A percentile compares a stretch with the other conserved stretches of the same genome.
These are phyloP conservation scores for Erythrobasidium yunnanense DNA, from an alignment of 768 basidiomycete genomes.

Conservation along the genomic window DNA sequence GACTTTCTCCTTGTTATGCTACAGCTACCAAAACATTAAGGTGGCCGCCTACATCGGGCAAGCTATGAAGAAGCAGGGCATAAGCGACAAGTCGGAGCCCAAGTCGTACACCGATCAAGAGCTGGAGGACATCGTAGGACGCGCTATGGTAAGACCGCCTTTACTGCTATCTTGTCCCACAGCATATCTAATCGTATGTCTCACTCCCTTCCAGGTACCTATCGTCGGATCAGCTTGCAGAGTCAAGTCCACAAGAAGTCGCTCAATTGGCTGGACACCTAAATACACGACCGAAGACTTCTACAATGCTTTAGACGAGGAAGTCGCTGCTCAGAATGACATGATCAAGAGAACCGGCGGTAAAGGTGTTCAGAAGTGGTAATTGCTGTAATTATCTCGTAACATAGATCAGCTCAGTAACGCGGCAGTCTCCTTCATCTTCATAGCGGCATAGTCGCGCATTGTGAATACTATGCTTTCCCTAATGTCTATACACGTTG, in stretches of 20 bases:
- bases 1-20: background rate
- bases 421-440: no score
- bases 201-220: no score
- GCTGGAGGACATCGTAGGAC: background rate
- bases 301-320: conserved; percentile 2
- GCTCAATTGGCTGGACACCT: conserved; percentile 5
- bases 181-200: no score
- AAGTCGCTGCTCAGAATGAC: background rate
- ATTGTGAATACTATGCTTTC: no score
- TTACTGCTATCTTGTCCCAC: no score
- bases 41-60: background rate
- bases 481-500: no score
- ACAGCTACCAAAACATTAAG: background rate
- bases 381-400: no score
- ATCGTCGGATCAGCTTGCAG: background rate
- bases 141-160: conserved; percentile 7
- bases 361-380: no score
- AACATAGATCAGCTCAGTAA: no score
- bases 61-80: conserved; percentile 10
- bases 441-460: no score
- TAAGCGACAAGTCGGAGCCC: background rate
- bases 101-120: background rate
- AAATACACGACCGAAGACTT: conserved; percentile 1
- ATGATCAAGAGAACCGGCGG: background rate
- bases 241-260: background rate